Evolutionary conservation across 2,329 filamentous ascomycete species (phyloP).

Genomic region (Aspergillus intermedius): DNA sequence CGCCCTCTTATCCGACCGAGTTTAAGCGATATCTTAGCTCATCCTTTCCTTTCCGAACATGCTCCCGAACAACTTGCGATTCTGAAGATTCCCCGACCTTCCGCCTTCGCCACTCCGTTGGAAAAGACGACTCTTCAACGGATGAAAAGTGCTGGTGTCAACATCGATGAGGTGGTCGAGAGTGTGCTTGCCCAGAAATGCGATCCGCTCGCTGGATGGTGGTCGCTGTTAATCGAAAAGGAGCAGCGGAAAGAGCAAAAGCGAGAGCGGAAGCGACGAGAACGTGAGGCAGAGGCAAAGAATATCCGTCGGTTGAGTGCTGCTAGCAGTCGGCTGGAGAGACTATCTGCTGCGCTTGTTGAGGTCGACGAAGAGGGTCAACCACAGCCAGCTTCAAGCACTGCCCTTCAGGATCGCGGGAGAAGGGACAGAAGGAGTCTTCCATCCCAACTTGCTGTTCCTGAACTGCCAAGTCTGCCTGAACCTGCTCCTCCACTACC

Average conservation of each 20-base stretch:
- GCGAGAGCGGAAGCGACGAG: slow-evolving; percentile 73
- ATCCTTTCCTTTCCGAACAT: slow-evolving; percentile 82
- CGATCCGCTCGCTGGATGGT: slow-evolving; percentile 89
- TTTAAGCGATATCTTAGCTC: slow-evolving; percentile 75
- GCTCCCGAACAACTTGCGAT: slow-evolving; percentile 85
- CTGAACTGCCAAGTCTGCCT: slow-evolving; percentile 70
- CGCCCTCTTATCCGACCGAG: slow-evolving; percentile 75
- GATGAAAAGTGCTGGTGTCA: slow-evolving; percentile 88
- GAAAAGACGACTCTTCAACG: slow-evolving; percentile 88
- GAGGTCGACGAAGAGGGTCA: slow-evolving; percentile 73
- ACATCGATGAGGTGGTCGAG: slow-evolving; percentile 90
- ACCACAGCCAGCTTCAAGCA: slow-evolving; percentile 34
- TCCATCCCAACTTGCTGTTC: slow-evolving; percentile 55
- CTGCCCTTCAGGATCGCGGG: slow-evolving; percentile 64
- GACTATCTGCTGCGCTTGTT: slow-evolving; percentile 67
- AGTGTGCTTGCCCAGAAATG: slow-evolving; percentile 86
- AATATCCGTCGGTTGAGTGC: slow-evolving; percentile 77
- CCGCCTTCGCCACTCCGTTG: slow-evolving; percentile 75
- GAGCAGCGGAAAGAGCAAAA: slow-evolving; percentile 80
- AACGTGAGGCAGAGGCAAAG: slow-evolving; percentile 74
- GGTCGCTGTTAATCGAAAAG: slow-evolving; percentile 89
- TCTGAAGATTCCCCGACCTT: slow-evolving; percentile 69
- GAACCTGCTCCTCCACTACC: slow-evolving; percentile 46
- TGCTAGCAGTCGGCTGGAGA: slow-evolving; percentile 78
- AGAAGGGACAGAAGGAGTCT: slow-evolving; percentile 69